Base-by-base conservation (phyloP, 345 rosid genomes). In the Moringa oleifera region DNA sequence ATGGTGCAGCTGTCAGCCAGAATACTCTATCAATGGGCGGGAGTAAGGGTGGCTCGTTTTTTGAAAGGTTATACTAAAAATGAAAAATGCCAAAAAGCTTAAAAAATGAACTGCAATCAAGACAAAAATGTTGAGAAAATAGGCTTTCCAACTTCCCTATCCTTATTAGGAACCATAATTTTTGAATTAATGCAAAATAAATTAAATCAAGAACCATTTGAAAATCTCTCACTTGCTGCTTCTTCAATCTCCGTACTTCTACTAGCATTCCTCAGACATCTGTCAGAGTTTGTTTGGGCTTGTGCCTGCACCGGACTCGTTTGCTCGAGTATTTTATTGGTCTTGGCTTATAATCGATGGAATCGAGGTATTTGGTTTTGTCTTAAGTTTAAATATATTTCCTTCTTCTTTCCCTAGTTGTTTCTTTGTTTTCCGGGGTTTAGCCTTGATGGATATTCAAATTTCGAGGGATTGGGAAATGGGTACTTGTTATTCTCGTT, bases 61-160 rank as follows among this genome's bases (percentile, higher is more conserved):
- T 68, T 63, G 66, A 67, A 63, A 71, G 53, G 9, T 24, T n/a
- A 18, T n/a, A n/a, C n/a, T n/a, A n/a, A n/a, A n/a, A n/a, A n/a
- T n/a, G 3, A 20, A 47, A 51, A 61, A 57, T 36, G 19, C 23
- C 51, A 13, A 36, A 54, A 37, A 52, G n/a, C 5, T 50, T 19
- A n/a, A 23, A 41, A 25, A 47, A 17, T 28, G 33, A 28, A 25
- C 3, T 23, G 19, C 41, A 18, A 21, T 16, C 16, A 25, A n/a
- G 18, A 20, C 20, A 47, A 55, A 15, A 16, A 24, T n/a, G n/a
- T n/a, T n/a, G n/a, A n/a, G n/a, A n/a, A n/a, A n/a, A n/a, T n/a
- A n/a, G n/a, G n/a, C n/a, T n/a, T n/a, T n/a, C n/a, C 15, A 19
- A 18, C 20, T 36, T 23, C 46, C 18, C 33, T 18, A 47, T 60